Percentiles rank a stretch among this genome's conserved stretches.
phyloP scores from a whole-genome alignment of 2,329 filamentous ascomycete species.

The Aureobasidium leucospermi region DNA sequence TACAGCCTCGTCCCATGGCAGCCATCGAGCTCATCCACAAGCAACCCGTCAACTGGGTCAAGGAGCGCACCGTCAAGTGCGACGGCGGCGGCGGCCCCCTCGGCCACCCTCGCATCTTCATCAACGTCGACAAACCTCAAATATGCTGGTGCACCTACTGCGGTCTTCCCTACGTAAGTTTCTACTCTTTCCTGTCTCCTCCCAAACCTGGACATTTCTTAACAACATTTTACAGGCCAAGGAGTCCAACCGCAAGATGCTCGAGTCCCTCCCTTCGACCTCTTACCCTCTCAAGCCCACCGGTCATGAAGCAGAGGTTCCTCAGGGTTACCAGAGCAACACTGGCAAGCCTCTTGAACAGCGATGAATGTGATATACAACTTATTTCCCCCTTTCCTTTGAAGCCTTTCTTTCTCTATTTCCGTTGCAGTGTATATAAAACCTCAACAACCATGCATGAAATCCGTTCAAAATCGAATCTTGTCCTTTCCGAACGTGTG shows the following conservation, averaged over 20 bases:
- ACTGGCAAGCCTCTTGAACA: slow-evolving; percentile 54
- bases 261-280: slow-evolving; percentile 73
- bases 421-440: slow-evolving; percentile 5
- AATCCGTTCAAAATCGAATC: not conserved
- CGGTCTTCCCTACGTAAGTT: slow-evolving; percentile 80
- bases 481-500: no score
- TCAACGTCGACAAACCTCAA: slow-evolving; percentile 96
- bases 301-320: slow-evolving; percentile 52
- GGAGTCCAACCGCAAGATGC: slow-evolving; percentile 76
- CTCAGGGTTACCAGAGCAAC: slow-evolving; percentile 46
- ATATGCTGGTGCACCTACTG: slow-evolving; percentile 89
- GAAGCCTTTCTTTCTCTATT: not conserved
- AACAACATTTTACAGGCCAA: slow-evolving; percentile 57
- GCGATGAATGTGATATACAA: slow-evolving; percentile 38
- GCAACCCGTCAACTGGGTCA: slow-evolving; percentile 87
- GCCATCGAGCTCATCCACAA: slow-evolving; percentile 96
- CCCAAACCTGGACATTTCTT: not conserved
- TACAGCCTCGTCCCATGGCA: slow-evolving; percentile 74
- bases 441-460: not conserved
- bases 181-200: not conserved
- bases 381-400: not conserved
- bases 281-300: slow-evolving; percentile 65
- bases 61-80: slow-evolving; percentile 73
- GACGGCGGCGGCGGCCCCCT: slow-evolving; percentile 86
- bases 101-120: slow-evolving; percentile 89